Evolutionary conservation across 768 basidiomycete species (phyloP).

Genomic region (Tylopilus cervinicoccineus): DNA sequence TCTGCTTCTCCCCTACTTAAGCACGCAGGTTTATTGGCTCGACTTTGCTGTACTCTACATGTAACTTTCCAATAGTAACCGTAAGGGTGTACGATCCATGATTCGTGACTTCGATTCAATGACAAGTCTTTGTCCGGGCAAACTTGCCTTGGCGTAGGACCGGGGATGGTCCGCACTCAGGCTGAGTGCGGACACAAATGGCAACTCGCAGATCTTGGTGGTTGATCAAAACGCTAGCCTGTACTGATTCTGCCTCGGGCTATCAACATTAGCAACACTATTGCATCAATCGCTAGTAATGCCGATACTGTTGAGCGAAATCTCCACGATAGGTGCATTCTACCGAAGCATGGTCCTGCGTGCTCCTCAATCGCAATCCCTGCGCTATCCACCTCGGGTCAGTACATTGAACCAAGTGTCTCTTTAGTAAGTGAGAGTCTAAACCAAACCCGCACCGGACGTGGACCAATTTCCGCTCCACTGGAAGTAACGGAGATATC

Average conservation of each 20-base stretch:
- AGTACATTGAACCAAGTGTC: constrained; percentile 53
- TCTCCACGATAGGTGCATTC: constrained; percentile 54
- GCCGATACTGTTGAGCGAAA: constrained; percentile 35
- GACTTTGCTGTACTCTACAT: constrained; percentile 11
- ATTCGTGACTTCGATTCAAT: too few species aligned
- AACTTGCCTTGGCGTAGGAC: too few species aligned
- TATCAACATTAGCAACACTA: too few species aligned
- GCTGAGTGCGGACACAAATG: too few species aligned
- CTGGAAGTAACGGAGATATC: constrained; percentile 70
- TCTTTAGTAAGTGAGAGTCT: constrained; percentile 50
- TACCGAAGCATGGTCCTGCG: constrained; percentile 43
- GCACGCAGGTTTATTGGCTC: neutral
- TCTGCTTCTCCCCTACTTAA: neutral
- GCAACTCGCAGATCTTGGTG: neutral
- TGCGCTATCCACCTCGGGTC: constrained; percentile 33
- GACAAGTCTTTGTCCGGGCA: too few species aligned
- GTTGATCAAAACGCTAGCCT: neutral
- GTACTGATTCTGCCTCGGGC: neutral
- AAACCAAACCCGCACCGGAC: neutral
- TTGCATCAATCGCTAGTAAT: constrained; percentile 5
- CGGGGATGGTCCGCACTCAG: too few species aligned
- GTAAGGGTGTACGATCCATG: too few species aligned
- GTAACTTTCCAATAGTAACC: constrained; percentile 7
- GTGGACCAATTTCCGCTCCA: neutral
- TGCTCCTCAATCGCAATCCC: constrained; percentile 24